Conservation (phyloP, 441 rosid genomes). For the Populus hybrid region DNA sequence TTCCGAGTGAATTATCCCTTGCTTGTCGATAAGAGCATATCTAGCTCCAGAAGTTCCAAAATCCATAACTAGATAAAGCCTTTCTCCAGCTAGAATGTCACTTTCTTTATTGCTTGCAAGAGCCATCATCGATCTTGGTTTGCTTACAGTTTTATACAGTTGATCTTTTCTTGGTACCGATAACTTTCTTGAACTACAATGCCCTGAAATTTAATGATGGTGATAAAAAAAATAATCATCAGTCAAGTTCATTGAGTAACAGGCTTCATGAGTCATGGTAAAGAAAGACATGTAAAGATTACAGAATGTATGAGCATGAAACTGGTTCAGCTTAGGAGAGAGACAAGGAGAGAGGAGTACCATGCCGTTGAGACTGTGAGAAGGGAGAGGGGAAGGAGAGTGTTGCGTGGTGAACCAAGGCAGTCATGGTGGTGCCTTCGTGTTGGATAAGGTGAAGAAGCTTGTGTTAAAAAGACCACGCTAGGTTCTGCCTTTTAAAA, state of each 20-base stretch:
- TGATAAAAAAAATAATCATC: neutral
- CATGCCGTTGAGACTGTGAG: slow-evolving; percentile 3
- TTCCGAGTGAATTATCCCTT: slow-evolving; percentile 52
- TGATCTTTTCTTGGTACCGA: neutral
- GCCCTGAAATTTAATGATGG: slow-evolving; percentile 26
- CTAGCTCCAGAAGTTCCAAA: slow-evolving; percentile 96
- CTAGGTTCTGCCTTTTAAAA: neutral
- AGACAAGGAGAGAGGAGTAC: slow-evolving; percentile 12
- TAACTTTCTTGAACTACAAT: slow-evolving; percentile 21
- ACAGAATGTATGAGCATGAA: no score
- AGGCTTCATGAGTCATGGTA: neutral
- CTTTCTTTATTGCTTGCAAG: slow-evolving; percentile 15
- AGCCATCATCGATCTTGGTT: slow-evolving; percentile 29
- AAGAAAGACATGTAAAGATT: no score
- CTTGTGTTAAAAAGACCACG: neutral
- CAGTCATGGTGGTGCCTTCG: slow-evolving; percentile 9
- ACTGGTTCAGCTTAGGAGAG: neutral
- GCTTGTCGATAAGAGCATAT: slow-evolving; percentile 65
- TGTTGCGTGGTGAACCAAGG: slow-evolving; percentile 8
- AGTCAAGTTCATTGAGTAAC: neutral
- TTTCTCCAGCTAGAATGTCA: slow-evolving; percentile 25
- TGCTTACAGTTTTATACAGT: neutral
- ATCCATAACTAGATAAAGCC: slow-evolving; percentile 85
- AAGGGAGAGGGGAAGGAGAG: slow-evolving; percentile 4
- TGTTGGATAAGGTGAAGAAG: slow-evolving; percentile 19